A percentile compares a stretch with the other conserved stretches of the same genome.
phyloP scores from a whole-genome alignment of 495 filamentous ascomycete species.

The Chlorociboria aeruginascens region DNA sequence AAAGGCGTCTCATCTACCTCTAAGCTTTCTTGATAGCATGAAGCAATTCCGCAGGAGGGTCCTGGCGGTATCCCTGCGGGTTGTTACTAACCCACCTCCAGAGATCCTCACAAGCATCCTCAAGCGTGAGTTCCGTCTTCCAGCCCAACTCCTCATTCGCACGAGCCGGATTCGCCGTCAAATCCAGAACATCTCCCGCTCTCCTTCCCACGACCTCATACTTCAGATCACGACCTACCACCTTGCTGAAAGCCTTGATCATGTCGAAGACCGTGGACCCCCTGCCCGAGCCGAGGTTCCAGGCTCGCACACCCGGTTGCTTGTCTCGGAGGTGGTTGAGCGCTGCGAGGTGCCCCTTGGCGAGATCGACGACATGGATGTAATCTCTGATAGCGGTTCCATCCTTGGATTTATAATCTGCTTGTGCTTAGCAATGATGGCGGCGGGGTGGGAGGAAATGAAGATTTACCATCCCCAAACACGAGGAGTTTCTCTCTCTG shows the following conservation, averaged over 20 bases:
- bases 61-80: constrained; percentile 84
- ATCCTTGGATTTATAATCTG: constrained; percentile 84
- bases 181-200: constrained; percentile 83
- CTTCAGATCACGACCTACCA: constrained; percentile 71
- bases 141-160: constrained; percentile 83
- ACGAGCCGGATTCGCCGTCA: constrained; percentile 80
- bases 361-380: constrained; percentile 82
- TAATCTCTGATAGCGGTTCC: constrained; percentile 65
- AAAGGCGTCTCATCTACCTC: not conserved
- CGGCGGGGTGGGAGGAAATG: not conserved
- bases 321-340: constrained; percentile 83
- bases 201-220: constrained; percentile 80
- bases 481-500: constrained; percentile 90
- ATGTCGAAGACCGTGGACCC: constrained; percentile 96
- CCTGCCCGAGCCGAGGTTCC: constrained; percentile 94
- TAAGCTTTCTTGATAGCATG: constrained; percentile 41
- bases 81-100: constrained; percentile 96
- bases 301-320: constrained; percentile 86
- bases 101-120: constrained; percentile 85
- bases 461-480: constrained; percentile 73
- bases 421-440: not conserved
- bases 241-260: constrained; percentile 82
- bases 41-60: constrained; percentile 74
- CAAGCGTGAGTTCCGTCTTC: constrained; percentile 83
- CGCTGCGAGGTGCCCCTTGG: constrained; percentile 79